Percentiles rank a stretch among this genome's conserved stretches.
These are phyloP conservation scores for Salicornia ramosissima DNA, from an alignment of 148 eudicot species.

Conservation along the genomic window DNA sequence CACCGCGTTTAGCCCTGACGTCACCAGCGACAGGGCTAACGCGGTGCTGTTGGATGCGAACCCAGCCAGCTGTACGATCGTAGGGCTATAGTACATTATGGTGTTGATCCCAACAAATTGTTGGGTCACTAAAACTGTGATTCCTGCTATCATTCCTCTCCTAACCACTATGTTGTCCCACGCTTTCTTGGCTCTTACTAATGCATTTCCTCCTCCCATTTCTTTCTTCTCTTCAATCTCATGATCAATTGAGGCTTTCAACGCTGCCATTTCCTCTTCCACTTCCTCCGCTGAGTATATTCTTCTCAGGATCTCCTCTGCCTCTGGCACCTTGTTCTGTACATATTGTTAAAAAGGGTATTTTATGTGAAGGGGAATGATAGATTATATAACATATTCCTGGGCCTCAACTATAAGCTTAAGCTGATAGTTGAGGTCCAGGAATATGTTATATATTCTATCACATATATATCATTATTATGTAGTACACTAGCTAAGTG, in stretches of 20 bases:
- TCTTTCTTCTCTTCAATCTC: slow-evolving; percentile 34
- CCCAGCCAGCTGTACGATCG: slow-evolving; percentile 80
- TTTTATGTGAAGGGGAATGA: too few relatives aligned
- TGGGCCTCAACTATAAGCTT: too few relatives aligned
- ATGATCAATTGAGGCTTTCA: slow-evolving; percentile 45
- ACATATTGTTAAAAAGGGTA: too few relatives aligned
- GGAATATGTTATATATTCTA: too few relatives aligned
- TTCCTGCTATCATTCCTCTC: slow-evolving; percentile 45
- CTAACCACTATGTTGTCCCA: slow-evolving; percentile 51
- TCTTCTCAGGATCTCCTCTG: slow-evolving; percentile 57
- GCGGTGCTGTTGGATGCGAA: slow-evolving; percentile 80
- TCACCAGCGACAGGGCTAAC: slow-evolving; percentile 68
- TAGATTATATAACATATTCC: too few relatives aligned
- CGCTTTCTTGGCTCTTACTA: slow-evolving; percentile 48
- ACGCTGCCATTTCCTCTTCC: slow-evolving; percentile 50
- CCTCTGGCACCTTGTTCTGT: slow-evolving; percentile 35
- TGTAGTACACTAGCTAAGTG: too few relatives aligned
- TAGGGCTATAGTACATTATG: slow-evolving; percentile 86
- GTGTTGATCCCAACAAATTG: slow-evolving; percentile 79
- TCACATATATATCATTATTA: too few relatives aligned
- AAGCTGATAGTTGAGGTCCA: too few relatives aligned
- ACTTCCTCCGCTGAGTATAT: slow-evolving; percentile 63
- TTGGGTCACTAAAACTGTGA: slow-evolving; percentile 73
- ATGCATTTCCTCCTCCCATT: slow-evolving; percentile 24
- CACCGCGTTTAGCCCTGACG: slow-evolving; percentile 69